phyloP scores from a whole-genome alignment of 768 basidiomycete species.

The Agrocybe chaxingu region DNA sequence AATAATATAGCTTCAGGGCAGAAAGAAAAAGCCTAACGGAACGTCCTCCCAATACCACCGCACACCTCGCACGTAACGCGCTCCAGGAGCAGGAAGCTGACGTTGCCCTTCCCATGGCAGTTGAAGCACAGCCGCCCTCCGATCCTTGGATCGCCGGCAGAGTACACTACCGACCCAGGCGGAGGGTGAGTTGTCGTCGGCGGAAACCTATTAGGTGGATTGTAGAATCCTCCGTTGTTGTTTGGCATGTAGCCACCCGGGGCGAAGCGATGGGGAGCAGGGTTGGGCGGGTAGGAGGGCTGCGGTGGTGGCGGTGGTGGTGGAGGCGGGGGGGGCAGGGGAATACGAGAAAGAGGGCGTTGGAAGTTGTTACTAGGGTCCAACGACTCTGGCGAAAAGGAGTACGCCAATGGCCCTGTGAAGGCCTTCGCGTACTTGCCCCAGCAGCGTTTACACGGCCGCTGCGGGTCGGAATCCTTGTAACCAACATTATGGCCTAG shows the following conservation, averaged over 20 bases:
- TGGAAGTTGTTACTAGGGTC: constrained; percentile 17
- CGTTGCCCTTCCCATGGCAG: constrained; percentile 57
- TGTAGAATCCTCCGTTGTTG: constrained; percentile 7
- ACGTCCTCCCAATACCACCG: constrained; percentile 61
- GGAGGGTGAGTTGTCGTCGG: constrained; percentile 20
- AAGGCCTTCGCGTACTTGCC: constrained; percentile 61
- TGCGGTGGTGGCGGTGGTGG: constrained; percentile 13
- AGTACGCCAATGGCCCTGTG: constrained; percentile 56
- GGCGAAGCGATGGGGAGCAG: constrained; percentile 6
- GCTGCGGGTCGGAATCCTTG: constrained; percentile 61
- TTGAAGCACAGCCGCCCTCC: constrained; percentile 66
- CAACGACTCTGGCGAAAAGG: constrained; percentile 21
- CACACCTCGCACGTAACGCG: constrained; percentile 52
- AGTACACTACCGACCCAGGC: constrained; percentile 44
- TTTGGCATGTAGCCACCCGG: constrained; percentile 11
- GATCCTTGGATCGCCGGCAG: constrained; percentile 66
- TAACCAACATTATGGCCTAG: constrained; percentile 74
- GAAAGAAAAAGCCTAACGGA: constrained; percentile 15
- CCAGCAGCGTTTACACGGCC: constrained; percentile 78
- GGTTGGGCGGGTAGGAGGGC: constrained; percentile 3
- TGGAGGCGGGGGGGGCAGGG: constrained; percentile 10
- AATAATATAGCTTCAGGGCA: not conserved
- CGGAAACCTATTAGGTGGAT: constrained; percentile 5
- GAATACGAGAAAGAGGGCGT: constrained; percentile 12
- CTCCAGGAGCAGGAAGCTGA: constrained; percentile 54